A percentile compares a stretch with the other conserved stretches of the same genome.
Conservation (phyloP, 2,329 filamentous ascomycete genomes). For the Fusarium scirpi region DNA sequence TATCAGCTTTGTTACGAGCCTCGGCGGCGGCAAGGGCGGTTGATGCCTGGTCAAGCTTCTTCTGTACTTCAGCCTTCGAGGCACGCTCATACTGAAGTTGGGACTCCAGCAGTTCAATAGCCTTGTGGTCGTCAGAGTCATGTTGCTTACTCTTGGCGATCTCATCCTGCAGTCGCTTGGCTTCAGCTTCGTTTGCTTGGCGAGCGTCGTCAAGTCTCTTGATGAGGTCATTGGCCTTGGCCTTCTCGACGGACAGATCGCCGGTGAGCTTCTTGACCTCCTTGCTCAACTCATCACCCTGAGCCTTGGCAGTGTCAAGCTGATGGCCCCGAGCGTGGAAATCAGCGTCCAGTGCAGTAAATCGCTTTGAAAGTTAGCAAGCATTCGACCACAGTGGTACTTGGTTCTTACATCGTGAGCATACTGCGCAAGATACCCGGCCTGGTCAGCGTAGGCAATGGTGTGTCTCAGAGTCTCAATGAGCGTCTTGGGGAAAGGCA, state of each 20-base stretch:
- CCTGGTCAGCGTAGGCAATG: conserved; percentile 29
- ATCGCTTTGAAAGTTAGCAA: background rate
- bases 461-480: conserved; percentile 28
- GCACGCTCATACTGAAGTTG: conserved; percentile 4
- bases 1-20: background rate
- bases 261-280: background rate
- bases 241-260: background rate
- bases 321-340: background rate
- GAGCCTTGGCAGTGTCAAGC: background rate
- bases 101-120: background rate
- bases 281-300: background rate
- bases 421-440: conserved; percentile 7
- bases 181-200: background rate
- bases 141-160: background rate
- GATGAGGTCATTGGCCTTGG: background rate
- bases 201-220: background rate
- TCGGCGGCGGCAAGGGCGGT: background rate
- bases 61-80: background rate
- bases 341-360: background rate
- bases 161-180: background rate
- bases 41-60: background rate
- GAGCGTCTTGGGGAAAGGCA: conserved; percentile 29
- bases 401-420: background rate
- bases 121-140: background rate
- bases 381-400: accelerated